phyloP scores from a whole-genome alignment of 192 early-diverging fungal genomes.

The Radiomyces spectabilis region DNA sequence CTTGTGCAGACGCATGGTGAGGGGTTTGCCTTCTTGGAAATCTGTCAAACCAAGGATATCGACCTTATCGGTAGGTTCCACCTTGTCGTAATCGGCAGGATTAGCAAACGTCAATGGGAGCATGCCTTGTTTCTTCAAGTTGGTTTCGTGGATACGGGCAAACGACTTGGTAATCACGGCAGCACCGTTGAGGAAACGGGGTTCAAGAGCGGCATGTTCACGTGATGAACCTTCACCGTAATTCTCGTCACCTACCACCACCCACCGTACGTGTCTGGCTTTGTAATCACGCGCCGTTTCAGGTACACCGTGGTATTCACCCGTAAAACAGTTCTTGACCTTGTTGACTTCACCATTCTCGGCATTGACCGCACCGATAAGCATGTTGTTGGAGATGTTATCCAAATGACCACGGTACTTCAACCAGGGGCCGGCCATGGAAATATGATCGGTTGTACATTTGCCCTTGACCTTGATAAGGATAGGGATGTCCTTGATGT shows the following conservation, averaged over 20 bases:
- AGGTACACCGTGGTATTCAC: slow-evolving; percentile 84
- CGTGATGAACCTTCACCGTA: slow-evolving; percentile 99
- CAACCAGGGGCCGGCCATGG: slow-evolving; percentile 85
- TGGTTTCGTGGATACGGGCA: slow-evolving; percentile 99
- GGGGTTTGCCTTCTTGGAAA: slow-evolving; percentile 76
- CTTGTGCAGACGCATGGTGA: slow-evolving; percentile 84
- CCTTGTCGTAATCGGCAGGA: slow-evolving; percentile 89
- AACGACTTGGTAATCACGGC: slow-evolving; percentile 95
- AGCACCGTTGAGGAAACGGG: slow-evolving; percentile 89
- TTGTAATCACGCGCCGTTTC: slow-evolving; percentile 94
- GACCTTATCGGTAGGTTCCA: slow-evolving; percentile 83
- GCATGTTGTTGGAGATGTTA: slow-evolving; percentile 98
- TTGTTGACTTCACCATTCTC: slow-evolving; percentile 76
- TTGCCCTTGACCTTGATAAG: slow-evolving; percentile 97
- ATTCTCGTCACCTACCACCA: slow-evolving; percentile 98
- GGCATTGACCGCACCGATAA: slow-evolving; percentile 93
- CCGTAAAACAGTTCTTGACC: slow-evolving; percentile 65
- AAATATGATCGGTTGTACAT: slow-evolving; percentile 99
- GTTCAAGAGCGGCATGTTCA: slow-evolving; percentile 97
- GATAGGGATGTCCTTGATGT: slow-evolving; percentile 71
- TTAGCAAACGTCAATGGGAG: slow-evolving; percentile 94
- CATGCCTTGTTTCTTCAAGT: slow-evolving; percentile 99
- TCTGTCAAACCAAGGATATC: slow-evolving; percentile 79
- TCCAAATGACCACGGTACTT: slow-evolving; percentile 98
- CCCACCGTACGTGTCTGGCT: slow-evolving; percentile 77